Base-by-base conservation (phyloP, 345 rosid species). In the Erysimum cheiranthoides region DNA sequence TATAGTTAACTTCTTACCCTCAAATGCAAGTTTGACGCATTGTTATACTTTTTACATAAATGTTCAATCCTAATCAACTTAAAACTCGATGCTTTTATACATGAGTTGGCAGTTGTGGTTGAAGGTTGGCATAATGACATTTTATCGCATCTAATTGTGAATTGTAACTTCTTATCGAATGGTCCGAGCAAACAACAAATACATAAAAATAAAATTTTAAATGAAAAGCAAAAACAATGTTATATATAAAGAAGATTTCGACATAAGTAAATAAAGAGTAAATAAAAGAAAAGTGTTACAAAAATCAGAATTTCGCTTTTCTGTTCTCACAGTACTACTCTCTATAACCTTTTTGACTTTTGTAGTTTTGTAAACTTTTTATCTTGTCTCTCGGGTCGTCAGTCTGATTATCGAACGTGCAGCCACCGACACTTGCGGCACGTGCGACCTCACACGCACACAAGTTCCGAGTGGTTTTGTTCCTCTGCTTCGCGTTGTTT, bases 351-450 rank as follows among this genome's bases (percentile, higher is more conserved):
- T 74, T 73, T 25, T 64, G 18, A 53, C 38, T 40, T 40, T 30
- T 32, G 53, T 31, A 56, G 66, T 25, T 64, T 21, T 21, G 25
- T 21, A 21, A 21, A 21, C 25, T 21, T 42, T 53, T 52, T 43
- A 65, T 65, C 58, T 11, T 25, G 66, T 67, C 60, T 56, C 78
- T 73, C 7, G 3, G 12, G 43, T 73, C 62, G 51, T 39, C 63
- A 73, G 45, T 52, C 47, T 43, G 57, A 45, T 30, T 9, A 45
- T 35, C 17, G 49, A 65, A 54, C 52, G 50, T 66, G 66, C 68
- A 43, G 73, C 66, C 83, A 80, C 83, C 83, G 83, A 80, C 83
- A 78, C 80, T 87, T 35, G 9, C 17, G 59, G 70, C 85, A 78
- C 87, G 84, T 79, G 82, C 71, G 61, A 66, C 18, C 35, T 53